These are phyloP conservation scores for Saccharomyces uvarum DNA, from an alignment of 1,139 yeast genomes.

Conservation along the genomic window DNA sequence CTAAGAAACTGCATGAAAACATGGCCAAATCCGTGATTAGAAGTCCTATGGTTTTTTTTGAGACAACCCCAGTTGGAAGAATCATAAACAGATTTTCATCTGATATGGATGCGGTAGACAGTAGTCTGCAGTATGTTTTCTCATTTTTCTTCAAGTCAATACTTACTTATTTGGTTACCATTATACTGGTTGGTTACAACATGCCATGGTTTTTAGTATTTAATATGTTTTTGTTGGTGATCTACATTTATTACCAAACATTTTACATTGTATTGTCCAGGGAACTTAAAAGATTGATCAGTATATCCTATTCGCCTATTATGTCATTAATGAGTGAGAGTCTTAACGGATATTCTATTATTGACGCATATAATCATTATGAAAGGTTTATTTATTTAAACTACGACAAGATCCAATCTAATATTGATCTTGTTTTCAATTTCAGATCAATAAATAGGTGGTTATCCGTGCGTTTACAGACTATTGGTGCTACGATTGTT, in stretches of 20 bases:
- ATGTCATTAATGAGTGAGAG: slow-evolving; percentile 60
- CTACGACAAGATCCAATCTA: slow-evolving; percentile 54
- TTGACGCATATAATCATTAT: slow-evolving; percentile 47
- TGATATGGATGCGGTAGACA: slow-evolving; percentile 60
- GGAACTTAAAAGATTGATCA: slow-evolving; percentile 48
- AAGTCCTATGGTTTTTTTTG: slow-evolving; percentile 73
- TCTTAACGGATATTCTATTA: slow-evolving; percentile 51
- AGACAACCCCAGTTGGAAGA: slow-evolving; percentile 76
- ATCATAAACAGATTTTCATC: slow-evolving; percentile 62
- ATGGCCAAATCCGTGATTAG: slow-evolving; percentile 58
- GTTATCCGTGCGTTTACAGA: slow-evolving; percentile 62
- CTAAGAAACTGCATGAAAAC: slow-evolving; percentile 50
- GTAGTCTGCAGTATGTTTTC: slow-evolving; percentile 42
- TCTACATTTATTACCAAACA: slow-evolving; percentile 47
- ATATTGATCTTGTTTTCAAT: slow-evolving; percentile 52
- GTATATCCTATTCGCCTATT: slow-evolving; percentile 50
- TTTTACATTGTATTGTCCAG: slow-evolving; percentile 48
- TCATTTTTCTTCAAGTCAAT: slow-evolving; percentile 39
- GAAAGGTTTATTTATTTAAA: slow-evolving; percentile 49
- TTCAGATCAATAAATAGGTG: slow-evolving; percentile 58
- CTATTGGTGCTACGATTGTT: slow-evolving; percentile 58
- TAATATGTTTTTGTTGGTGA: slow-evolving; percentile 36
- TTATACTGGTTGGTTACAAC: slow-evolving; percentile 43
- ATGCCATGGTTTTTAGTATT: slow-evolving; percentile 46
- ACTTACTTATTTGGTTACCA: slow-evolving; percentile 42